Evolutionary conservation across 768 basidiomycete genomes (phyloP), one percentile per base, ranked within the genome.

Genomic region (Mycena rebaudengoi): DNA sequence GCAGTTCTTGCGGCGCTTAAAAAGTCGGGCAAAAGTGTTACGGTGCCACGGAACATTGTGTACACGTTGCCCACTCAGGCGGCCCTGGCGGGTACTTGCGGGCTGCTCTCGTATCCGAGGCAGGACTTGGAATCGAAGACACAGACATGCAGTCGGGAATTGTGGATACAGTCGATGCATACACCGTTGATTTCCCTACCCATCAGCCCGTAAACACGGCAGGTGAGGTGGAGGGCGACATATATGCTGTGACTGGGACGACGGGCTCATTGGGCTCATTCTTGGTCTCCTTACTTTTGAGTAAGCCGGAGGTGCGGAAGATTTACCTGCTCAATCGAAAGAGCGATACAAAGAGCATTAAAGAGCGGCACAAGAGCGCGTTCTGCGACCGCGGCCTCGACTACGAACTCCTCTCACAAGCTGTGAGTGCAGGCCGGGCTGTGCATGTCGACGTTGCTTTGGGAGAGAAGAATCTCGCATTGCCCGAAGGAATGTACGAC

Each of bases 211-310:
- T 29, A 29, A 5, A 10, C 2, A 40, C 28, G 5, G 37, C 53
- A 7, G 14, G 6, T 5, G 37, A 60, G 48, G 28, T n/a, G 16
- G 26, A 39, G 12, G 51, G 41, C 6, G 50, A 45, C 23, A 44
- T 55, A 8, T 62, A 62, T 25, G 52, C 52, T 30, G 44, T 62
- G 21, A 55, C 60, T 10, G 60, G 60, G 1, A 55, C 60, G 32
- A 62, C 60, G 32, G 60, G 60, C 5, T 62, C 60, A 1, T n/a
- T 62, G 10, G 60, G 60, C 2, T 54, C 45, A 33, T 62, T 55
- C 60, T 48, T 62, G 23, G 43, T 55, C 5, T 23, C 52, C 1
- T 30, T 49, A 12, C 52, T 62, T 5, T 29, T 62, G 23, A 23
- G n/a, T 7, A 45, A 48, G 44, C 51, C 43, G 28, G 32, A 48